phyloP scores from a whole-genome alignment of 116 monocot species.

The Trichopus zeylanicus region DNA sequence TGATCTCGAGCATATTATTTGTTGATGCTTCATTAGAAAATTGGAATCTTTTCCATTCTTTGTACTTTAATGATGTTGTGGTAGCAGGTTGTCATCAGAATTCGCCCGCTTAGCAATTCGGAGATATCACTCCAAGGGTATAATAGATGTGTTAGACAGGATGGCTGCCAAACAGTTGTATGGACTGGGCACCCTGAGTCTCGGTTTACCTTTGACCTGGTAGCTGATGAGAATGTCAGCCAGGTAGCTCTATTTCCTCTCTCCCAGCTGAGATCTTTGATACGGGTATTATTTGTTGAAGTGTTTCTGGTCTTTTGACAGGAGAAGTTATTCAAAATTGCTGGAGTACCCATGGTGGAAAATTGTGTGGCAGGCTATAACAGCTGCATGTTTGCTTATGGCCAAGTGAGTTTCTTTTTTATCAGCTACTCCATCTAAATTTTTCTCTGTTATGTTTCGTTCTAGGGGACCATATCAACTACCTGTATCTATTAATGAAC shows the following conservation, averaged over 20 bases:
- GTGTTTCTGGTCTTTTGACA: conserved; percentile 12
- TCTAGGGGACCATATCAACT: neutral
- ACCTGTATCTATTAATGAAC: too few species aligned
- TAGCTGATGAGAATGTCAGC: conserved; percentile 76
- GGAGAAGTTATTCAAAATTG: conserved; percentile 89
- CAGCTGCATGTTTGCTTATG: conserved; percentile 99
- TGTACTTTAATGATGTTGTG: neutral
- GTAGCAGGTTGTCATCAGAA: conserved; percentile 67
- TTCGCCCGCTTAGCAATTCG: conserved; percentile 61
- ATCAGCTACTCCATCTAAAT: neutral
- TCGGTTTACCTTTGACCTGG: conserved; percentile 90
- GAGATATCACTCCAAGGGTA: conserved; percentile 86
- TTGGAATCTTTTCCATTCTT: too few species aligned
- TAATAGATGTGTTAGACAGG: conserved; percentile 74
- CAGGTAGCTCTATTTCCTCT: conserved; percentile 37
- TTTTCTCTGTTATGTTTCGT: neutral
- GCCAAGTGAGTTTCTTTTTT: conserved; percentile 51
- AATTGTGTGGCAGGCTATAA: conserved; percentile 93
- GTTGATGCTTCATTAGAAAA: neutral
- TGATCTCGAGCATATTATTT: neutral
- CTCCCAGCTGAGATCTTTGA: neutral
- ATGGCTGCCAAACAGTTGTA: conserved; percentile 60
- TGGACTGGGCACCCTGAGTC: conserved; percentile 95
- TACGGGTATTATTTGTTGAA: too few species aligned
- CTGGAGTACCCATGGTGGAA: conserved; percentile 95